Base-by-base conservation (phyloP, 176 grass and related monocot species). In the Juncus effusus region DNA sequence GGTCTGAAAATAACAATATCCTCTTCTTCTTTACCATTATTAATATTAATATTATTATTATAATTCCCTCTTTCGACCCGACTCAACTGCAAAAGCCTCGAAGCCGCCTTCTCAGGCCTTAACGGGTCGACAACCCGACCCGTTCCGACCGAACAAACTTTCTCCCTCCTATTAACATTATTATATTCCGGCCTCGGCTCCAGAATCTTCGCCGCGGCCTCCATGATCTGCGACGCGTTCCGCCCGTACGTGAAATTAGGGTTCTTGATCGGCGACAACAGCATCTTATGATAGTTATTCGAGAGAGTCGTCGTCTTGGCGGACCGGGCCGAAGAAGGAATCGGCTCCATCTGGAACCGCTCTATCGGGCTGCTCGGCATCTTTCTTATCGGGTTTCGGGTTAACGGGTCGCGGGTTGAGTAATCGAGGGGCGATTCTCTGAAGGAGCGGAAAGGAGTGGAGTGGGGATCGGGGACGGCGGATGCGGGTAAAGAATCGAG, bases 361-460 rank as follows among this genome's bases (percentile, higher is more conserved):
- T 96, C 81, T 10, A 90, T 81, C 4, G 79, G 91, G 60, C 78
- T 87, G 69, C 91, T 87, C 4, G 86, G 86, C 91, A 90, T 90
- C 76, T 90, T 96, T 64, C 75, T 85, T n/a, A 64, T 61, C 0
- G 39, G 36, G 42, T 74, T 73, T 73, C 77, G 74, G 39, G 68
- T 51, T 35, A 76, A 84, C 9, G 77, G 75, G 64, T 82, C 77
- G 59, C 73, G 80, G 40, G 59, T 40, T 4, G 75, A 51, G 60
- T 81, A 78, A 37, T 87, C 76, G 6, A 81, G 72, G 36, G 74
- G 51, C 55, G 28, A 87, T 49, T 90, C 86, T 50, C 78, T 70
- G 63, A 90, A 80, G 1, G 83, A 87, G 13, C 69, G 73, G 61
- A 90, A 83, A 0, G 84, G 84, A 36, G 91, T 96, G 74, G 75